Percentiles rank a stretch among this genome's conserved stretches.
Evolutionary conservation across 768 basidiomycete species (phyloP).

Genomic region (Russula virescens): DNA sequence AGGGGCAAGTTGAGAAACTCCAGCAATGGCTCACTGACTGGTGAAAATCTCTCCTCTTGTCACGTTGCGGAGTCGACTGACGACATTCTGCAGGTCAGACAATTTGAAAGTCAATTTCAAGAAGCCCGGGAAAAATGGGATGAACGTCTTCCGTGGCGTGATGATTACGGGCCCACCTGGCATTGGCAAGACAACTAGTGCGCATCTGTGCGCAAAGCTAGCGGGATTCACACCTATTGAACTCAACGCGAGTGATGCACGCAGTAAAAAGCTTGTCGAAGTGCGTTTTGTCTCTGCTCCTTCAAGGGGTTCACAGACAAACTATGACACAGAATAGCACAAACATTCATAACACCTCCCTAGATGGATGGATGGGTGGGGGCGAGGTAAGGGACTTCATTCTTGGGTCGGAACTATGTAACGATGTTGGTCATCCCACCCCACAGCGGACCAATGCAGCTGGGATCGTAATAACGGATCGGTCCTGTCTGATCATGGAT

Average conservation of each 20-base stretch:
- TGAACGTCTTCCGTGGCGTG: constrained; percentile 80
- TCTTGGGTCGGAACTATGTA: background rate
- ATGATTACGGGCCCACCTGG: constrained; percentile 93
- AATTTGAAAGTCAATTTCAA: constrained; percentile 77
- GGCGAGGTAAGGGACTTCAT: constrained; percentile 36
- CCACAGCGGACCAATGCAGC: constrained; percentile 53
- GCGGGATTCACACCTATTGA: constrained; percentile 92
- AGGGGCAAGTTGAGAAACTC: constrained; percentile 83
- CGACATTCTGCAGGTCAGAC: constrained; percentile 48
- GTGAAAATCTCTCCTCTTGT: constrained; percentile 38
- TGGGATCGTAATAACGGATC: constrained; percentile 71
- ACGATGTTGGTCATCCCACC: background rate
- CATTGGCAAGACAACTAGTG: constrained; percentile 96
- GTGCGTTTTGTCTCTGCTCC: constrained; percentile 35
- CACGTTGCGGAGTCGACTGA: background rate
- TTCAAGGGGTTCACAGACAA: background rate
- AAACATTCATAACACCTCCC: constrained; percentile 82
- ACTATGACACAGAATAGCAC: constrained; percentile 58
- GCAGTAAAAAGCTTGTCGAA: constrained; percentile 97
- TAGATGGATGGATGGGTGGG: constrained; percentile 80
- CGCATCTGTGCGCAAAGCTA: constrained; percentile 87
- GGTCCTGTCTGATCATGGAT: constrained; percentile 93
- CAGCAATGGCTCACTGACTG: constrained; percentile 84
- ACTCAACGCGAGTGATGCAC: constrained; percentile 90
- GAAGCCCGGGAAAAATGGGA: constrained; percentile 87